These are phyloP conservation scores for Scytalidium sp. DNA, from an alignment of 2,329 filamentous ascomycete species.

Conservation along the genomic window DNA sequence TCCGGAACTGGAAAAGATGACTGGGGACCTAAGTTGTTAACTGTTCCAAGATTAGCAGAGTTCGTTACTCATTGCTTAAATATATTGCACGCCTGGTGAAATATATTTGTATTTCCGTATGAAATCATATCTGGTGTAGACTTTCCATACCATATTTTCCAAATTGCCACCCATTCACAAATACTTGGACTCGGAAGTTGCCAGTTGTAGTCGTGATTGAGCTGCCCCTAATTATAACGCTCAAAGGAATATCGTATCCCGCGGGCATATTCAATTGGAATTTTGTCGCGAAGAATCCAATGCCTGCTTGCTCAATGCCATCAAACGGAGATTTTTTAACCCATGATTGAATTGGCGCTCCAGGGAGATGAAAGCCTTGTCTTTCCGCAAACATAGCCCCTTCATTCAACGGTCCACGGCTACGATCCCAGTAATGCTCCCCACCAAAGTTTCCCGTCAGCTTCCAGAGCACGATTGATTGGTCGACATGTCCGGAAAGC, in stretches of 20 bases:
- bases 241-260: constrained; percentile 57
- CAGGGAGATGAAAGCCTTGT: constrained; percentile 57
- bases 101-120: no score
- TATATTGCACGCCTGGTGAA: no score
- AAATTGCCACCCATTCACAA: constrained; percentile 72
- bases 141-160: constrained; percentile 34
- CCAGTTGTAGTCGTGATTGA: constrained; percentile 10
- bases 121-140: no score
- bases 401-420: constrained; percentile 61
- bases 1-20: constrained; percentile 69
- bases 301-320: constrained; percentile 36
- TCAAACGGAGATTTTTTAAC: constrained; percentile 30
- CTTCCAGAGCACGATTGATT: constrained; percentile 53
- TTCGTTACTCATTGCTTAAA: neutral
- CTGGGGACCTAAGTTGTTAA: constrained; percentile 76
- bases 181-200: constrained; percentile 58
- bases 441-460: constrained; percentile 63
- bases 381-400: constrained; percentile 59
- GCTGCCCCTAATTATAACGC: constrained; percentile 34
- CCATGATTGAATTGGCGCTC: constrained; percentile 42
- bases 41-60: constrained; percentile 5
- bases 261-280: constrained; percentile 51
- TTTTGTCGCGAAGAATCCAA: constrained; percentile 54
- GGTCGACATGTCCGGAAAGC: constrained; percentile 37
- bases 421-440: constrained; percentile 55